phyloP scores from a whole-genome alignment of 2,329 filamentous ascomycete genomes.

The Endocalyx cinctus region DNA sequence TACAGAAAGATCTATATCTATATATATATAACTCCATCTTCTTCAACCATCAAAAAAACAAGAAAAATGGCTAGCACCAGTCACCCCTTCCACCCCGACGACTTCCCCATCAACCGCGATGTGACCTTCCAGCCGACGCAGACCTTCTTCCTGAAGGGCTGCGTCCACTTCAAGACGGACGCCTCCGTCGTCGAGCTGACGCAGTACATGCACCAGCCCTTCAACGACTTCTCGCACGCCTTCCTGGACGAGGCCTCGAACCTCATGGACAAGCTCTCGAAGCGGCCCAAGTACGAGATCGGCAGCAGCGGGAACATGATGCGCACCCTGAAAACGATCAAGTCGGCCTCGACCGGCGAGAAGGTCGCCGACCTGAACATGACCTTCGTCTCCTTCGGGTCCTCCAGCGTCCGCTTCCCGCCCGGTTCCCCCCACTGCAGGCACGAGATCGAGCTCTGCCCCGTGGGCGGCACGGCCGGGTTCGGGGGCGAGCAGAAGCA shows the following conservation, averaged over 20 bases:
- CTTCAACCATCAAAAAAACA: not conserved
- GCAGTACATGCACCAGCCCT: slow-evolving; percentile 17
- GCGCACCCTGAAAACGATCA: slow-evolving; percentile 30
- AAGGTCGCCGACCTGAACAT: slow-evolving; percentile 30
- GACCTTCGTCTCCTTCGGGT: slow-evolving; percentile 30
- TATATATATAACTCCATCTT: not conserved
- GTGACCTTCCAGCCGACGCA: slow-evolving; percentile 19
- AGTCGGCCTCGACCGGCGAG: slow-evolving; percentile 15
- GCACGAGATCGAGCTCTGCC: slow-evolving; percentile 27
- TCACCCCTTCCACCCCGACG: slow-evolving; percentile 28
- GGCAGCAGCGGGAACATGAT: slow-evolving; percentile 30
- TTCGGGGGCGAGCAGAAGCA: slow-evolving; percentile 19
- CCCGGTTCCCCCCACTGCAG: slow-evolving; percentile 22
- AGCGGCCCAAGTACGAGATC: slow-evolving; percentile 20
- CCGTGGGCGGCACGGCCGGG: slow-evolving; percentile 16
- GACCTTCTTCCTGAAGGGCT: slow-evolving; percentile 25
- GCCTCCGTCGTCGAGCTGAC: slow-evolving; percentile 25
- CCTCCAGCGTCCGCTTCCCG: slow-evolving; percentile 24
- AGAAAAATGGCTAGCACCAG: slow-evolving; percentile 13
- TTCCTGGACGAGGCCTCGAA: slow-evolving; percentile 22
- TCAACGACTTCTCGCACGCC: slow-evolving; percentile 24
- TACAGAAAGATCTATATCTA: slow-evolving; percentile 2
- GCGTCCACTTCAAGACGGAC: slow-evolving; percentile 29
- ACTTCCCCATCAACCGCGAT: slow-evolving; percentile 28
- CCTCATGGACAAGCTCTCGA: slow-evolving; percentile 14